Conservation (phyloP, 2,329 filamentous ascomycete genomes). For the Aspergillus ibericus region DNA sequence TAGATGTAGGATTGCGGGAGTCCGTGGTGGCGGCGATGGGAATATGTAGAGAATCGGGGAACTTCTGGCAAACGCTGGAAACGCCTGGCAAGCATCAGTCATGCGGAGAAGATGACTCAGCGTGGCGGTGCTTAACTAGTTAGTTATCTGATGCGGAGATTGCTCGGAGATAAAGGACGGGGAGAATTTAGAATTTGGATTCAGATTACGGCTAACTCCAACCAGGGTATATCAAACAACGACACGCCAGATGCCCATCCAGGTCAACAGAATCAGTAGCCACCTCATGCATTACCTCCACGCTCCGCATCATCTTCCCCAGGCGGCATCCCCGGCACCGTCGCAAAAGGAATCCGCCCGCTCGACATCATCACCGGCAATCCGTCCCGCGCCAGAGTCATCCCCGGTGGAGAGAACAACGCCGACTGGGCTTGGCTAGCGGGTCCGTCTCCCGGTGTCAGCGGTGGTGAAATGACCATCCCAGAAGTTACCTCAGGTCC, state of each 20-base stretch:
- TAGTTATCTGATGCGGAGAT: conserved; percentile 21
- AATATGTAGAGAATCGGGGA: background rate
- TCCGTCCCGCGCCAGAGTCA: conserved; percentile 39
- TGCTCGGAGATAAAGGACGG: conserved; percentile 15
- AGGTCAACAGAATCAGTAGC: background rate
- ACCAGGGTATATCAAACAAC: conserved; percentile 17
- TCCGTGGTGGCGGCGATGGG: background rate
- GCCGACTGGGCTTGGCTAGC: conserved; percentile 20
- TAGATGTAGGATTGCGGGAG: too few species aligned
- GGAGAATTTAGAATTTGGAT: too few species aligned
- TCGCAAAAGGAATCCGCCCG: conserved; percentile 44
- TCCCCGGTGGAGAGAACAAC: conserved; percentile 31
- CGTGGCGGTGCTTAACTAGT: conserved; percentile 12
- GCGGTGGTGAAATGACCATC: conserved; percentile 25
- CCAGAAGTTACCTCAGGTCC: background rate
- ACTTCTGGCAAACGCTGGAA: conserved; percentile 17
- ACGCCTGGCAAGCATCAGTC: background rate
- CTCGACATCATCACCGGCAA: conserved; percentile 53
- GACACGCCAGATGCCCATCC: background rate
- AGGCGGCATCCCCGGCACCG: background rate
- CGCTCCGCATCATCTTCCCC: background rate
- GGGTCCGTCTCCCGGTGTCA: conserved; percentile 21
- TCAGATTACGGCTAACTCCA: conserved; percentile 1
- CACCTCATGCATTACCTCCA: background rate
- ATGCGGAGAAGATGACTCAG: conserved; percentile 26